Conservation (phyloP, 257 asterid genomes). For the Scutellaria galericulata region DNA sequence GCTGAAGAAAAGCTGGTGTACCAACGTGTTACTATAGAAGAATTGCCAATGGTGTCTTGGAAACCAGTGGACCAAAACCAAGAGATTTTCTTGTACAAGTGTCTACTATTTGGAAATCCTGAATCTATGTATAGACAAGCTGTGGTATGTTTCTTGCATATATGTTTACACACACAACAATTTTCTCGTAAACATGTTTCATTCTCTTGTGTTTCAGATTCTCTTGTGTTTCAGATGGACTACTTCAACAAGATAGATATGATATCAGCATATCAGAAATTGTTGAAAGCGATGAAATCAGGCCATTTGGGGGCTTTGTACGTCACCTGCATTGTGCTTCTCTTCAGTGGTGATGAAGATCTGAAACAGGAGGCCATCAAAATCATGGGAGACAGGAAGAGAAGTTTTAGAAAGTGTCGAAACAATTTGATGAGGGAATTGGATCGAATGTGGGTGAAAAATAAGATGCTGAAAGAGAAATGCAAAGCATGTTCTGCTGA, state of each 20-base stretch:
- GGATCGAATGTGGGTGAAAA: too few relatives aligned
- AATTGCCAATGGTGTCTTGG: conserved; percentile 10
- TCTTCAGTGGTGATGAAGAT: conserved; percentile 25
- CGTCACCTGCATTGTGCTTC: conserved; percentile 15
- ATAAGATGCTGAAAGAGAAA: too few relatives aligned
- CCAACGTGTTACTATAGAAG: too few relatives aligned
- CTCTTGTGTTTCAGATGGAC: conserved; percentile 33
- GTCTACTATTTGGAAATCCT: conserved; percentile 27
- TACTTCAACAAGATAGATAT: conserved; percentile 25
- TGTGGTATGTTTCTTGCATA: conserved; percentile 23
- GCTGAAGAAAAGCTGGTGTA: conserved; percentile 23
- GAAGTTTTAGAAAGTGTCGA: too few relatives aligned
- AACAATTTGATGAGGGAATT: too few relatives aligned
- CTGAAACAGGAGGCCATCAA: conserved; percentile 22
- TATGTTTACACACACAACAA: not conserved
- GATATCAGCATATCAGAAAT: not conserved
- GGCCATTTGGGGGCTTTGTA: conserved; percentile 41
- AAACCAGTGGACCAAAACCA: not conserved
- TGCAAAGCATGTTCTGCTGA: too few relatives aligned
- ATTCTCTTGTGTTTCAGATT: conserved; percentile 26
- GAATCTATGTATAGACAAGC: conserved; percentile 40
- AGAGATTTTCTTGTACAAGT: conserved; percentile 25
- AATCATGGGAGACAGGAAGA: not conserved
- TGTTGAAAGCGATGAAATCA: conserved; percentile 23
- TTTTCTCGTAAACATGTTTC: not conserved